These are phyloP conservation scores for Leptoxyphium fumago DNA, from an alignment of 2,329 filamentous ascomycete genomes.

Conservation along the genomic window DNA sequence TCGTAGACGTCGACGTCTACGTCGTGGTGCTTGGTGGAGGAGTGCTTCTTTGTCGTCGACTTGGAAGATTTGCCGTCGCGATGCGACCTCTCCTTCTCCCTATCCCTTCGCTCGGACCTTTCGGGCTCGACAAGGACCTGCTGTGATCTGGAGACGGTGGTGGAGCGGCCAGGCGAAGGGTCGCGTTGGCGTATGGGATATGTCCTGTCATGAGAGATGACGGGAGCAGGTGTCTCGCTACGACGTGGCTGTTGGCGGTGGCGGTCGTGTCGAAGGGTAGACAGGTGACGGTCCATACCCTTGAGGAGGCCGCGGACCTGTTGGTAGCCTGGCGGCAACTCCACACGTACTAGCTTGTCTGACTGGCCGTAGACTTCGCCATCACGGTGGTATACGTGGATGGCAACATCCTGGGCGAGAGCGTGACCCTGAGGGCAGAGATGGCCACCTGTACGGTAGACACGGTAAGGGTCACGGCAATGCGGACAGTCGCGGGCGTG, in stretches of 20 bases:
- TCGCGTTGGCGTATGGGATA: conserved; percentile 23
- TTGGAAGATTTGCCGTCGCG: neutral
- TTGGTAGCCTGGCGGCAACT: conserved; percentile 28
- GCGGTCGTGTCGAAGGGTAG: conserved; percentile 17
- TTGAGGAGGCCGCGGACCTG: conserved; percentile 26
- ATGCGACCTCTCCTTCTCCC: neutral
- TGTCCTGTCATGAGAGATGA: conserved; percentile 29
- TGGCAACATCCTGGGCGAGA: conserved; percentile 30
- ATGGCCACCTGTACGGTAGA: conserved; percentile 23
- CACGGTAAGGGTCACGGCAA: conserved; percentile 31
- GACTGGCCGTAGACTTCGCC: conserved; percentile 19
- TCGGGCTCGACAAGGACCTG: conserved; percentile 7
- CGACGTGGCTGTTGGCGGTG: conserved; percentile 1
- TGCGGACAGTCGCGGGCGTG: conserved; percentile 30
- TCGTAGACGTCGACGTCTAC: conserved; percentile 4
- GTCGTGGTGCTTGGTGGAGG: neutral
- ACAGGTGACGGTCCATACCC: conserved; percentile 26
- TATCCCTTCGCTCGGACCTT: conserved; percentile 1
- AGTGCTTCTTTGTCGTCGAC: conserved; percentile 5
- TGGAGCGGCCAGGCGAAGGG: conserved; percentile 22
- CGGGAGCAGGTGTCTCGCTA: conserved; percentile 11
- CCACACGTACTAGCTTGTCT: conserved; percentile 30
- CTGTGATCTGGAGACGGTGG: conserved; percentile 6
- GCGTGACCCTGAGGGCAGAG: conserved; percentile 30
- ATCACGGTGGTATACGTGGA: conserved; percentile 27